Percentiles rank a stretch among this genome's conserved stretches.
phyloP scores from a whole-genome alignment of 1,284 basidiomycete species.

The Anthracocystis panici-leucophaei region DNA sequence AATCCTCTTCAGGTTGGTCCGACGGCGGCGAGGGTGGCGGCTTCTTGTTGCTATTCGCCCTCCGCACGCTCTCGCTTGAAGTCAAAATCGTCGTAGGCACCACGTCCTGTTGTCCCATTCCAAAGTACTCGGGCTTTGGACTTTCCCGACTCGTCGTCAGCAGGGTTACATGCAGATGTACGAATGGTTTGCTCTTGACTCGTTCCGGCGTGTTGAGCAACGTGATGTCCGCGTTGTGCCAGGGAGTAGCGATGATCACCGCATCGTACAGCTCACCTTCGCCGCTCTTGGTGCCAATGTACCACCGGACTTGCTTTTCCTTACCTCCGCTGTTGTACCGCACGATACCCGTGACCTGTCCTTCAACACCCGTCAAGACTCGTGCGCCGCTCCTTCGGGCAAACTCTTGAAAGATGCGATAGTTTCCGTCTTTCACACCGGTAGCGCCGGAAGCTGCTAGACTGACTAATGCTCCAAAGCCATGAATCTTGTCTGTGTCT shows the following conservation, averaged over 20 bases:
- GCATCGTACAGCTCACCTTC: slow-evolving; percentile 62
- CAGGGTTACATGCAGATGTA: slow-evolving; percentile 88
- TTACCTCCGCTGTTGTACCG: slow-evolving; percentile 25
- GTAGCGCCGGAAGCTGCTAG: slow-evolving; percentile 80
- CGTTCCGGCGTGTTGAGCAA: slow-evolving; percentile 69
- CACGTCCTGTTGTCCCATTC: slow-evolving; percentile 71
- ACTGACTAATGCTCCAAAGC: slow-evolving; percentile 79
- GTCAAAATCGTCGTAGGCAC: slow-evolving; percentile 82
- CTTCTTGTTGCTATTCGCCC: slow-evolving; percentile 31
- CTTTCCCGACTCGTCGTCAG: slow-evolving; percentile 80
- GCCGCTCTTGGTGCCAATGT: slow-evolving; percentile 60
- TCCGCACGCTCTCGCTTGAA: slow-evolving; percentile 53
- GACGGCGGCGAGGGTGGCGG: slow-evolving; percentile 1
- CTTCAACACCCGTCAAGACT: slow-evolving; percentile 49
- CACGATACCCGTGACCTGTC: slow-evolving; percentile 65
- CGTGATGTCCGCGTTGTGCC: slow-evolving; percentile 63
- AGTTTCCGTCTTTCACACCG: slow-evolving; percentile 84
- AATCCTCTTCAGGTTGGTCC: neutral
- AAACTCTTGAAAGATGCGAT: slow-evolving; percentile 85
- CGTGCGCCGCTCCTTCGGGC: slow-evolving; percentile 76
- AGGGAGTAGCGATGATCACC: slow-evolving; percentile 65
- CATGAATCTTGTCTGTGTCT: slow-evolving; percentile 82
- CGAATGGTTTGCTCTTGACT: slow-evolving; percentile 80
- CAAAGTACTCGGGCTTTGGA: slow-evolving; percentile 81
- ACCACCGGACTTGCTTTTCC: slow-evolving; percentile 47